Evolutionary conservation across 2,329 filamentous ascomycete species (phyloP), one percentile per base, ranked within the genome.

Genomic region (Clarireedia homoeocarpa): DNA sequence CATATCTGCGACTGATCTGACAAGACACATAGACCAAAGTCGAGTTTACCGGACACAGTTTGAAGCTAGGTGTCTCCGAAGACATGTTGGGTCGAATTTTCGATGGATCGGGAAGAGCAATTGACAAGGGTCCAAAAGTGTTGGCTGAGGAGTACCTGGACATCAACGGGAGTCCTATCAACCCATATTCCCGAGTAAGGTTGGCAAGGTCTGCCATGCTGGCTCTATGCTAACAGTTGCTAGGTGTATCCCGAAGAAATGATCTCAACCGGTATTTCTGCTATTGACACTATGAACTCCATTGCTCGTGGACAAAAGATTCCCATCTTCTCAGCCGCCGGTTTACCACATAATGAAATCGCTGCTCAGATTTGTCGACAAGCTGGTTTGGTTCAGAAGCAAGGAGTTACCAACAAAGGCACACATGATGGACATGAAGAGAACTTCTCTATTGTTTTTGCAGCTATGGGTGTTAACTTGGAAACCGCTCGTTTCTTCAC

Each of bases 401-500:
- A 90, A 79, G 80, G 91, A 51, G 73, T 84, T 53, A 86, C 91
- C 38, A 95, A 89, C 72, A 99, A 99, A 83, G 91, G 88, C 63
- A 85, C 94, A 26, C 94, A 99, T 70, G 95, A 99, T 69, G 91
- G 85, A 56, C 94, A 99, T 74, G 91, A 96, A 70, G 94, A 99
- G 70, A 99, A 99, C 79, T 99, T 99, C 82, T 96, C 91, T 59
- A 99, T 99, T 69, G 94, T 99, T 57, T 99, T 99, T 71, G 95
- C 90, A 71, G 94, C 94, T 70, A 99, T 99, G 94, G 94, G 94
- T 91, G 94, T 99, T 67, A 99, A 99, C 79, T 85, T 99, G 86
- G 94, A 99, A 73, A 99, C 94, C 34, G 89, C 88, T 67, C 88
- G 94, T 67, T 99, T 99, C 83, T 99, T 99, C 79, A 97, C 92